A percentile compares a stretch with the other conserved stretches of the same genome.
Evolutionary conservation across 805 yeast genomes (phyloP).

Genomic region (Zygosaccharomyces rouxii): DNA sequence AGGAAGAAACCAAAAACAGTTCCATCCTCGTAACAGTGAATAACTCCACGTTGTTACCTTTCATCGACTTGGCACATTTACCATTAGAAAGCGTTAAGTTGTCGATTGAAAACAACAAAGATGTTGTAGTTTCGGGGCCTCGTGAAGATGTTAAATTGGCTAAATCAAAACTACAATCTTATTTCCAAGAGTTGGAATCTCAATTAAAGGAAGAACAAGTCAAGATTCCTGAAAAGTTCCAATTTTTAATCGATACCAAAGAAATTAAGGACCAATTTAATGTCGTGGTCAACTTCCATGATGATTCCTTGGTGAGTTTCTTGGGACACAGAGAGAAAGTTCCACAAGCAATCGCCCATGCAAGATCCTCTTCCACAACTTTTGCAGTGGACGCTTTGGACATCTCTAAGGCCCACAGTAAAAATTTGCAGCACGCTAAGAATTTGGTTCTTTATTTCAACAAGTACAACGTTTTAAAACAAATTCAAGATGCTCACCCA

Average conservation of each 20-base stretch:
- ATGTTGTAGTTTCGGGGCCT: slow-evolving; percentile 60
- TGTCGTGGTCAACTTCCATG: slow-evolving; percentile 55
- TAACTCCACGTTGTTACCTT: slow-evolving; percentile 33
- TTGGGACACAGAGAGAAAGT: slow-evolving; percentile 61
- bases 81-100: slow-evolving; percentile 24
- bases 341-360: slow-evolving; percentile 55
- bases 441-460: slow-evolving; percentile 64
- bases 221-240: slow-evolving; percentile 62
- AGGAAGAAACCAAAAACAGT: slow-evolving; percentile 63
- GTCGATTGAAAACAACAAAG: slow-evolving; percentile 27
- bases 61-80: slow-evolving; percentile 26
- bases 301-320: slow-evolving; percentile 51
- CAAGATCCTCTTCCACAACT: slow-evolving; percentile 56
- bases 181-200: slow-evolving; percentile 42
- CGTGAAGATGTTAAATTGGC: slow-evolving; percentile 59
- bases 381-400: slow-evolving; percentile 66
- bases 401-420: slow-evolving; percentile 85
- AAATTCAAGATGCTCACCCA: slow-evolving; percentile 38
- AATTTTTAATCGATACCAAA: slow-evolving; percentile 59
- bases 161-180: slow-evolving; percentile 46
- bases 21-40: slow-evolving; percentile 47
- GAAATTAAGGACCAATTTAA: slow-evolving; percentile 49
- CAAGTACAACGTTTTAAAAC: slow-evolving; percentile 44
- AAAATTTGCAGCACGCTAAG: slow-evolving; percentile 69
- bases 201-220: slow-evolving; percentile 51